Conservation (phyloP, 108 stramenopile genomes). For the Nitzschia sp. region DNA sequence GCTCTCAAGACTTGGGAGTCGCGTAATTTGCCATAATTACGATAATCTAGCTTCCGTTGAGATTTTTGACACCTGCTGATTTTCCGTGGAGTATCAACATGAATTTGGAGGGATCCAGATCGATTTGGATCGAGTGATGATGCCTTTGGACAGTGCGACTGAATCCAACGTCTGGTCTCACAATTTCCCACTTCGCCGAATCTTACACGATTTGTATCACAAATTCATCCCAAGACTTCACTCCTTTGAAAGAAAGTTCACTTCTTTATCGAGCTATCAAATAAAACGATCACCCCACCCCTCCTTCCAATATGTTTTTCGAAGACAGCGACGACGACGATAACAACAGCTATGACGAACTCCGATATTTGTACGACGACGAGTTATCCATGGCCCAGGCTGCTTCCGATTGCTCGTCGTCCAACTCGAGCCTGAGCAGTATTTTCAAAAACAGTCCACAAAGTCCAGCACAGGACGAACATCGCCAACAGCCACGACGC, state of each 20-base stretch:
- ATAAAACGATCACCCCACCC: too few relatives aligned
- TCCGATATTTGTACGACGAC: not conserved
- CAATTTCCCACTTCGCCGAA: not conserved
- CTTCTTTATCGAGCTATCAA: too few relatives aligned
- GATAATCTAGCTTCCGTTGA: not conserved
- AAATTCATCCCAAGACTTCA: not conserved
- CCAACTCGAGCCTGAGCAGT: not conserved
- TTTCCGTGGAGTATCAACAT: too few relatives aligned
- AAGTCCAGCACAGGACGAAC: not conserved
- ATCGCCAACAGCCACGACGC: slow-evolving; percentile 4
- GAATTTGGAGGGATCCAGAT: too few relatives aligned
- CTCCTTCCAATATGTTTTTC: too few relatives aligned
- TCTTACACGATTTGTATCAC: not conserved
- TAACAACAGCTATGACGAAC: not conserved
- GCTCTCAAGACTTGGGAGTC: not conserved
- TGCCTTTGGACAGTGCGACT: too few relatives aligned
- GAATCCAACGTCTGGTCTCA: too few relatives aligned
- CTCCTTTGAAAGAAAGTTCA: not conserved
- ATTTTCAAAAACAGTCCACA: not conserved
- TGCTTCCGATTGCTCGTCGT: slow-evolving; percentile 1
- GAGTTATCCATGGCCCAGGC: not conserved
- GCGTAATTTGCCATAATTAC: not conserved
- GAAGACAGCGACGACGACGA: slow-evolving; percentile 2
- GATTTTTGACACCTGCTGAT: too few relatives aligned
- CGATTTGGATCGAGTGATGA: too few relatives aligned